Evolutionary conservation across 306 rosid genomes (phyloP), one percentile per base, ranked within the genome.

Genomic region (Neltuma alba): DNA sequence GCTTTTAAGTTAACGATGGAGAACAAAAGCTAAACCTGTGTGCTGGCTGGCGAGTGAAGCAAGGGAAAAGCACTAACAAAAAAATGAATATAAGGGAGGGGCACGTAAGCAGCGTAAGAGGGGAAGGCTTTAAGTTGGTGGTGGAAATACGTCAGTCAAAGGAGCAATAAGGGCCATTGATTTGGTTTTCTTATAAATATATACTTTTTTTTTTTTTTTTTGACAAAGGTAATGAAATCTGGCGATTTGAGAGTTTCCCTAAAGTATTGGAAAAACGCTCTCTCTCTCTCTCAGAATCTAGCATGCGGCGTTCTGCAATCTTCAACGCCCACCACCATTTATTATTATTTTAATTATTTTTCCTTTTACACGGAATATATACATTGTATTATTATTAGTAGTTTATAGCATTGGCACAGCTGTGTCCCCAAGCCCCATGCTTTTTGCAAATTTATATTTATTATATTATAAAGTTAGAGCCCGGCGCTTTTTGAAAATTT

Each of bases 1-100:
- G 60, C 75, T 70, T 70, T 70, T 70, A 44, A 27, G 40, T 44
- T 70, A 6, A 70, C 40, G 75, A 47, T 27, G 57, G 60, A 45
- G 75, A 70, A 28, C 12, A 45, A 70, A 70, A 70, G 75, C 5
- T 16, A 14, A n/a, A 25, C 6, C 30, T 4, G 71, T 36, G 42
- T 34, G 44, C 61, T 2, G 40, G 40, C 40, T 18, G 57, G 57
- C 60, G n/a, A 13, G 61, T 0, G 28, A 9, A 3, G 20, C 13
- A 20, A 50, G 20, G 0, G n/a, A 20, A 50, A 57, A 57, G 70
- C 47, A 20, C 54, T 47, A 20, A 0, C 7, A 47, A 1, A 18
- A 48, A 18, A 6, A 3, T 16, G 21, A 47, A 1, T 47, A 4
- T 15, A n/a, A n/a, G n/a, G n/a, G n/a, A n/a, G n/a, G n/a, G n/a